phyloP scores from a whole-genome alignment of 2,329 filamentous ascomycete genomes.

The Calonectria hawksworthii region DNA sequence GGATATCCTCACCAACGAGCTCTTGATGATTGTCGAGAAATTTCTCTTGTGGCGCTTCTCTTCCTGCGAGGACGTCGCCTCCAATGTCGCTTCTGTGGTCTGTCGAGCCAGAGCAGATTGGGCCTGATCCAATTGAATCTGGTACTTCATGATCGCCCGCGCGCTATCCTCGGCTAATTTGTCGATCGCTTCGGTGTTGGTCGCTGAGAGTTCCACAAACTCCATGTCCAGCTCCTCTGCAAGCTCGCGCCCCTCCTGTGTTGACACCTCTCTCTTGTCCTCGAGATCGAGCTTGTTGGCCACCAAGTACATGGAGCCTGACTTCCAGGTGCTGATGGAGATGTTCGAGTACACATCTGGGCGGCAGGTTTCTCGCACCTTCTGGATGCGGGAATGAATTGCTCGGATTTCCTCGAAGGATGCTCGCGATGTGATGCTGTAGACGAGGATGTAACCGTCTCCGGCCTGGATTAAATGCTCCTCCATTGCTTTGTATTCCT shows the following conservation, averaged over 20 bases:
- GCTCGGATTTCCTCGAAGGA: constrained; percentile 2
- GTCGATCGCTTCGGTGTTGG: constrained; percentile 42
- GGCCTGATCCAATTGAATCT: background rate
- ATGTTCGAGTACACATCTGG: background rate
- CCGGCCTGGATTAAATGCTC: background rate
- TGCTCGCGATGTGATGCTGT: background rate
- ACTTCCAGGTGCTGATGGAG: background rate
- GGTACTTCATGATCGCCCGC: background rate
- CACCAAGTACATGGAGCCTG: background rate
- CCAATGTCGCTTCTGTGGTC: background rate
- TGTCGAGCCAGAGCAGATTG: background rate
- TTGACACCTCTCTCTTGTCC: background rate
- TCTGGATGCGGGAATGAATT: background rate
- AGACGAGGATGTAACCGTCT: background rate
- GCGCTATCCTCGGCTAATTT: background rate
- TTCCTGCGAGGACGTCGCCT: background rate
- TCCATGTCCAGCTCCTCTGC: background rate
- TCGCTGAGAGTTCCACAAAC: background rate
- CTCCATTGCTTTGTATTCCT: background rate
- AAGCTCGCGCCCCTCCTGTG: background rate
- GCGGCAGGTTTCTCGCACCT: background rate
- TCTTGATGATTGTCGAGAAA: background rate
- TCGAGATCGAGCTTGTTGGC: constrained; percentile 3
- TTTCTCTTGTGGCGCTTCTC: background rate
- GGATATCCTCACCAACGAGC: background rate